A percentile compares a stretch with the other conserved stretches of the same genome.
These are phyloP conservation scores for Alternaria sp. DNA, from an alignment of 2,329 filamentous ascomycete species.

Conservation along the genomic window DNA sequence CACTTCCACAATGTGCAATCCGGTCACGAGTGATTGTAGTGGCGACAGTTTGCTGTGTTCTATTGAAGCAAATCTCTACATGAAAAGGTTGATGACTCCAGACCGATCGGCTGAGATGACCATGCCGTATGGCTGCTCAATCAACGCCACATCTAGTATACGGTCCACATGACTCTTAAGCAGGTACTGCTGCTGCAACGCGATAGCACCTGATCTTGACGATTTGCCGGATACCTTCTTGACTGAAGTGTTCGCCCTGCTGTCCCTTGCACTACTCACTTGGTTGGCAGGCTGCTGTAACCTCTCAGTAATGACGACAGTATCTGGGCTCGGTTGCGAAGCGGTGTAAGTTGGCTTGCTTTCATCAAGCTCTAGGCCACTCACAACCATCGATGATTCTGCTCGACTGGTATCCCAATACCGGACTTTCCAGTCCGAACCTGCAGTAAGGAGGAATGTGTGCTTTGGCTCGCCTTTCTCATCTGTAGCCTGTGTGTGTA, in stretches of 20 bases:
- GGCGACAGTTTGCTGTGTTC: background rate
- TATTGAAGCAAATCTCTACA: conserved; percentile 48
- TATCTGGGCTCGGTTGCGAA: conserved; percentile 52
- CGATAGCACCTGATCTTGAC: conserved; percentile 86
- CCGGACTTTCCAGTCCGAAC: conserved; percentile 87
- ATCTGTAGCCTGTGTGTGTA: conserved; percentile 75
- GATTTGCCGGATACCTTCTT: conserved; percentile 56
- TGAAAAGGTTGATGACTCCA: conserved; percentile 87
- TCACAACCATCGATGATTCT: conserved; percentile 82
- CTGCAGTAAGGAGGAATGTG: conserved; percentile 86
- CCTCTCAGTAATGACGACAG: conserved; percentile 51
- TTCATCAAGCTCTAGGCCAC: conserved; percentile 76
- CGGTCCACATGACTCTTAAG: conserved; percentile 87
- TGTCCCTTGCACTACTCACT: conserved; percentile 30
- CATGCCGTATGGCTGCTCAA: conserved; percentile 93
- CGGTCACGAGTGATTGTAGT: background rate
- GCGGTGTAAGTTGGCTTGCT: conserved; percentile 72
- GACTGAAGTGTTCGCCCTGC: conserved; percentile 45
- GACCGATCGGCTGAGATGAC: conserved; percentile 88
- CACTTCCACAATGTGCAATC: background rate
- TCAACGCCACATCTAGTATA: conserved; percentile 84
- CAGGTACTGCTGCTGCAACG: conserved; percentile 87
- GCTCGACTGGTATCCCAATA: conserved; percentile 90
- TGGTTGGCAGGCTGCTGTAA: conserved; percentile 35
- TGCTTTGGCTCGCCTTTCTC: conserved; percentile 76